Conservation (phyloP, 306 rosid species). For the Spatholobus suberectus region DNA sequence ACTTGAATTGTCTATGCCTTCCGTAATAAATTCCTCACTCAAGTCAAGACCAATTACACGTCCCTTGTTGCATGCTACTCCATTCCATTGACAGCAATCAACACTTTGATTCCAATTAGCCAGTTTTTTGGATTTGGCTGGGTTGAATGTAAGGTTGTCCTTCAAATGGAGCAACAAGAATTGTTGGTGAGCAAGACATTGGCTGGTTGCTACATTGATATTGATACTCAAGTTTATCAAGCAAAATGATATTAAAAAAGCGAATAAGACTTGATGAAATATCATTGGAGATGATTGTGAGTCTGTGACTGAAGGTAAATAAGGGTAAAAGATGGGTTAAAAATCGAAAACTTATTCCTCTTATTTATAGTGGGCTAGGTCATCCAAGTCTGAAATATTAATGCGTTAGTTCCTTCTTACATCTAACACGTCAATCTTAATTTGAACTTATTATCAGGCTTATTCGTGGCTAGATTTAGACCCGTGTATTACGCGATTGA, state of each 20-base stretch:
- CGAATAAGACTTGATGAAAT: neutral
- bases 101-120: slow-evolving; percentile 34
- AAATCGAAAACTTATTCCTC: too few species aligned
- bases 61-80: slow-evolving; percentile 48
- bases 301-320: too few species aligned
- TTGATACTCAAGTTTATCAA: too few species aligned
- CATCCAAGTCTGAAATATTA: too few species aligned
- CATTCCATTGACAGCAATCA: slow-evolving; percentile 58
- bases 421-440: too few species aligned
- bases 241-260: neutral
- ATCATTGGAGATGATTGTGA: slow-evolving; percentile 25
- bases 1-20: slow-evolving; percentile 25
- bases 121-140: slow-evolving; percentile 5
- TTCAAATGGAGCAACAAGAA: slow-evolving; percentile 22
- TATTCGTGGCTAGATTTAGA: too few species aligned
- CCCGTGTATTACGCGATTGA: too few species aligned
- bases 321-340: too few species aligned
- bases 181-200: slow-evolving; percentile 18
- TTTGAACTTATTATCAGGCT: too few species aligned
- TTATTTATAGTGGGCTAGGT: too few species aligned
- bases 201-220: neutral
- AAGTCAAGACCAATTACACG: slow-evolving; percentile 37
- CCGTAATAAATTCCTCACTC: slow-evolving; percentile 33
- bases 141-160: neutral
- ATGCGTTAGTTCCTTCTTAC: too few species aligned